A percentile compares a stretch with the other conserved stretches of the same genome.
Conservation (phyloP, 2,329 filamentous ascomycete species). For the Samsoniella hepiali region DNA sequence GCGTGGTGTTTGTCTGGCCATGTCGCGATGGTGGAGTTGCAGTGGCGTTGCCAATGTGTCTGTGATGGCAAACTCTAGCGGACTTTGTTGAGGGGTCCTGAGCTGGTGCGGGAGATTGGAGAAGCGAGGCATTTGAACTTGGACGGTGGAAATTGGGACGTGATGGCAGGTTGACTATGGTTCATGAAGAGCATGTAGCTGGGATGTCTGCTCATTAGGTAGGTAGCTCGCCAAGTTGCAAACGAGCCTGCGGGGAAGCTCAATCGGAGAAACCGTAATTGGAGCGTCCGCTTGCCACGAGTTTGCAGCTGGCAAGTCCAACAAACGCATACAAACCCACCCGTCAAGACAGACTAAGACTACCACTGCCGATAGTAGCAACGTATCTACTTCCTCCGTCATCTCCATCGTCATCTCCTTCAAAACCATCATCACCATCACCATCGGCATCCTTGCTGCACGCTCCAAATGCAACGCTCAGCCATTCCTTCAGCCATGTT, state of each 20-base stretch:
- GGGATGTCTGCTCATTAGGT: neutral
- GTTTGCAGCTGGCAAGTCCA: neutral
- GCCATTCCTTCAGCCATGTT: slow-evolving; percentile 15
- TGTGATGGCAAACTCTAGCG: slow-evolving; percentile 12
- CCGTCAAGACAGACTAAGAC: neutral
- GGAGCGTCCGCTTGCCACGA: neutral
- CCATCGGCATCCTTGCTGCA: neutral
- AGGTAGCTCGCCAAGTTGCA: too few species aligned
- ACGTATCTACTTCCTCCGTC: neutral
- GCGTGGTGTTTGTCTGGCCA: slow-evolving; percentile 14
- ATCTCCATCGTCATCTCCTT: neutral
- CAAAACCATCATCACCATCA: neutral
- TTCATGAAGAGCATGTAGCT: neutral
- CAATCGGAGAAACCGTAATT: neutral
- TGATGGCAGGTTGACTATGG: neutral
- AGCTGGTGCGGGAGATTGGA: neutral
- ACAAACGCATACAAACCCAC: neutral
- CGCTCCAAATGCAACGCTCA: neutral
- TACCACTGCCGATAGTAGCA: neutral
- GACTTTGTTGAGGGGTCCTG: neutral
- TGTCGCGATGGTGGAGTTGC: slow-evolving; percentile 15
- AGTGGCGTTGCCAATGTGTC: slow-evolving; percentile 9
- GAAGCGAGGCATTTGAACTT: neutral
- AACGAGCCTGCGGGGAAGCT: neutral
- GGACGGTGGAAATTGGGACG: neutral